Base-by-base conservation (phyloP, 163 green algal species). In the Trebouxia gelatinosa region DNA sequence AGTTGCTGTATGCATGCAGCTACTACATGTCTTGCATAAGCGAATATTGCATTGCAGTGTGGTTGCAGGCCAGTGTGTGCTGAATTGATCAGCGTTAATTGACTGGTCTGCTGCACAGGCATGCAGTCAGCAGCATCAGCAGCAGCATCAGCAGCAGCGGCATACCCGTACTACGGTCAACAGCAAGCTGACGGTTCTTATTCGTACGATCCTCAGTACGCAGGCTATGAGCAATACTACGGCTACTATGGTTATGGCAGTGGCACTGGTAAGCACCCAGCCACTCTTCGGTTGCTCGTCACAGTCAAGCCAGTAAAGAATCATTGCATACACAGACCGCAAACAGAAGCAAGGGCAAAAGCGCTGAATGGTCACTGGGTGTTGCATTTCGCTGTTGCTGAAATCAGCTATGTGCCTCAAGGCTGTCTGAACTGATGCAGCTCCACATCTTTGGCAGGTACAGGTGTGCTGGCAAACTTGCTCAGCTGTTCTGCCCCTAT, bases 371-470 rank as follows among this genome's bases (percentile, higher is more conserved):
- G n/a, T n/a, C n/a, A n/a, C n/a, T n/a, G 38, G 35, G 19, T 29
- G 5, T 21, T 72, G 64, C 64, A 72, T 72, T 32, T n/a, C 35
- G 35, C 64, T 72, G 35, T 72, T 72, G 64, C 64, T 72, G 35
- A 72, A 51, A 72, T 37, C 23, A 37, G 35, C 26, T 50, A 51
- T 72, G 64, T 72, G 35, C 64, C 64, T 28, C 64, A 72, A 37
- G 64, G 64, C 64, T 72, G 64, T 72, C n/a, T 72, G 64, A 70
- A 32, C 46, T 70, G 62, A 72, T 37, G 50, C 64, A 72, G 64
- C 35, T 72, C 26, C 35, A 35, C 32, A n/a, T 54, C 64, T 72
- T 35, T 29, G 50, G 17, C 35, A 72, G 64, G 64, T 72, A 72
- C 64, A 72, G 64, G 37, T 51, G 59, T 68, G 35, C 23, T 34